A percentile compares a stretch with the other conserved stretches of the same genome.
Evolutionary conservation across 306 rosid genomes (phyloP).

Genomic region (Vicia villosa): DNA sequence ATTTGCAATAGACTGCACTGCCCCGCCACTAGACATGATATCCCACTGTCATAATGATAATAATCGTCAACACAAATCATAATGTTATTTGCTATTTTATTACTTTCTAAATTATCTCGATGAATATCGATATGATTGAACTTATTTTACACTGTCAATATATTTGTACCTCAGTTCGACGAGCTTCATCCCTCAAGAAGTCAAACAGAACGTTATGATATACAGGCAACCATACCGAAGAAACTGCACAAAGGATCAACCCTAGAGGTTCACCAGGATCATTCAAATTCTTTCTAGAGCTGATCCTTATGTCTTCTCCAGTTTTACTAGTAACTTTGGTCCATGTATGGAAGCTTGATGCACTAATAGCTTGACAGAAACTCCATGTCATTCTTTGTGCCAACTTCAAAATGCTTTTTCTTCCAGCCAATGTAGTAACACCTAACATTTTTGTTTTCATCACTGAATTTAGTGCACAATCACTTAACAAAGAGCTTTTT

Average conservation of each 20-base stretch:
- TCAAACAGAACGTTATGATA: slow-evolving; percentile 63
- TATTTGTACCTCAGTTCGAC: slow-evolving; percentile 61
- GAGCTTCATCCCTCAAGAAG: slow-evolving; percentile 82
- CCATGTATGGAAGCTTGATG: slow-evolving; percentile 89
- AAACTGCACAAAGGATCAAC: slow-evolving; percentile 86
- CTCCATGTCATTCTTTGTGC: slow-evolving; percentile 88
- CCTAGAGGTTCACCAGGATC: slow-evolving; percentile 96
- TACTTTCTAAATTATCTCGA: background rate
- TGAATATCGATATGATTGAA: background rate
- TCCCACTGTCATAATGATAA: slow-evolving; percentile 69
- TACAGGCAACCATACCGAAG: slow-evolving; percentile 88
- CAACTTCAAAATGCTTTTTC: slow-evolving; percentile 88
- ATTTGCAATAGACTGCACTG: slow-evolving; percentile 75
- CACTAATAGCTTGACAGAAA: slow-evolving; percentile 83
- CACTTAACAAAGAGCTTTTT: background rate
- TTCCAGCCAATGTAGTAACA: slow-evolving; percentile 90
- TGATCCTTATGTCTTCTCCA: slow-evolving; percentile 86
- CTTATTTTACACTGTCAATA: background rate
- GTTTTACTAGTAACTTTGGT: slow-evolving; percentile 73
- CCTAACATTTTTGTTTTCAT: slow-evolving; percentile 46
- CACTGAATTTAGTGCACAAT: background rate
- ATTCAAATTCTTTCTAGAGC: slow-evolving; percentile 89
- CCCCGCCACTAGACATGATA: slow-evolving; percentile 71
- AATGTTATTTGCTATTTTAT: background rate
- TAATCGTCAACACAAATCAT: slow-evolving; percentile 24